Evolutionary conservation across 305 asterid genomes (phyloP).

Genomic region (Solanum aculeatissimum): DNA sequence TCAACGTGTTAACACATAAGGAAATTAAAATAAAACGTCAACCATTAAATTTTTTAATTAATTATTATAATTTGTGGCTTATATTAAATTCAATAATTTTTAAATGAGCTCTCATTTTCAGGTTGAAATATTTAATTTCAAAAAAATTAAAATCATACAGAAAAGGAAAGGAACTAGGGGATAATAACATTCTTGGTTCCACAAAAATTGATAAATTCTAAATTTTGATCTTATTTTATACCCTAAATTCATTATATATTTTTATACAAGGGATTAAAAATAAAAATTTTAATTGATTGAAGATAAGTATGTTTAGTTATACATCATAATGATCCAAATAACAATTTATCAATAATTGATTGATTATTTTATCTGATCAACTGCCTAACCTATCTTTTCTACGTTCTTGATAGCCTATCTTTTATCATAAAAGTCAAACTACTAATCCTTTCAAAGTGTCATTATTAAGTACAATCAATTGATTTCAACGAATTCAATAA

Average conservation of each 20-base stretch:
- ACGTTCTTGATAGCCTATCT: too few relatives aligned
- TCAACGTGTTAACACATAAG: not conserved
- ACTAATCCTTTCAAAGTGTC: not conserved
- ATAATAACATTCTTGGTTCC: not conserved
- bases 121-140: not conserved
- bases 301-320: not conserved
- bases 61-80: not conserved
- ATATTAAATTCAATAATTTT: not conserved
- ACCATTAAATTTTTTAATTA: not conserved
- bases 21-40: not conserved
- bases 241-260: not conserved
- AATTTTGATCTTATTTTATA: not conserved
- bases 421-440: not conserved
- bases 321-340: not conserved
- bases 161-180: not conserved
- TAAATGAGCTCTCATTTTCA: not conserved
- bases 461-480: not conserved
- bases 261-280: not conserved
- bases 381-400: too few relatives aligned
- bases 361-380: too few relatives aligned
- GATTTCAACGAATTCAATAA: not conserved
- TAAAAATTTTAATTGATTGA: not conserved
- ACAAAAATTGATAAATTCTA: not conserved
- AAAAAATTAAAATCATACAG: not conserved
- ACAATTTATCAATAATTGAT: not conserved